Percentiles rank a stretch among this genome's conserved stretches.
These are phyloP conservation scores for Chaetomium sp. DNA, from an alignment of 2,329 filamentous ascomycete genomes.

Conservation along the genomic window DNA sequence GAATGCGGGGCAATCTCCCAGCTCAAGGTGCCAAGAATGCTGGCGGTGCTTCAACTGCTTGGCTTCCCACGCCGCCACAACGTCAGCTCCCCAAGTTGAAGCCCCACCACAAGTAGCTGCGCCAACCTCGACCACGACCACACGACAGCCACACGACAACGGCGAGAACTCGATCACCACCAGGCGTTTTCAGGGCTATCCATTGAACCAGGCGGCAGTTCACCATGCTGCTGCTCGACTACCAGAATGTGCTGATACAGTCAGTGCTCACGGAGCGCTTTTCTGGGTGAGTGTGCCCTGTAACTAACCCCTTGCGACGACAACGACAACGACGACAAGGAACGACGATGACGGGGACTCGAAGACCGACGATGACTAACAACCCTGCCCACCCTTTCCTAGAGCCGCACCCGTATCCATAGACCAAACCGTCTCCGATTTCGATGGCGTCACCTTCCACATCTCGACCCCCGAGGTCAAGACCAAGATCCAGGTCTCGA, in stretches of 20 bases:
- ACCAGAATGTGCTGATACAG: slow-evolving; percentile 97
- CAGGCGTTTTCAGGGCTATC: slow-evolving; percentile 5
- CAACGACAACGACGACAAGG: not conserved
- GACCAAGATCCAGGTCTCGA: slow-evolving; percentile 88
- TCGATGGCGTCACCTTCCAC: slow-evolving; percentile 97
- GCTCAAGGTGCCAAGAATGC: slow-evolving; percentile 2
- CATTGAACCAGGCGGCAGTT: slow-evolving; percentile 13
- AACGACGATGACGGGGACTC: not conserved
- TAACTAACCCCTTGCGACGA: not conserved
- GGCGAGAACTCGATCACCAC: not conserved
- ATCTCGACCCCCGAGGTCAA: slow-evolving; percentile 94
- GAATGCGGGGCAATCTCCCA: slow-evolving; percentile 11
- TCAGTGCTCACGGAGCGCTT: slow-evolving; percentile 93
- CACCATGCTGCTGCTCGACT: slow-evolving; percentile 89
- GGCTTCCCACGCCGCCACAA: slow-evolving; percentile 10
- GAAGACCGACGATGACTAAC: not conserved
- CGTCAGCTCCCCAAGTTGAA: slow-evolving; percentile 20
- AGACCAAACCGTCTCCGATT: slow-evolving; percentile 97
- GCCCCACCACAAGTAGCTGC: slow-evolving; percentile 11
- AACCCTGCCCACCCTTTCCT: slow-evolving; percentile 4
- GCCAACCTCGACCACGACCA: slow-evolving; percentile 10
- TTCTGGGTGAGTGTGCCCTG: slow-evolving; percentile 56
- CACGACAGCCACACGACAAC: not conserved
- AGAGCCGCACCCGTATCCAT: slow-evolving; percentile 83
- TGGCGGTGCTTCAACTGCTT: not conserved